Evolutionary conservation across 352 stramenopile species (phyloP).

Genomic region (Pythium monospermum): DNA sequence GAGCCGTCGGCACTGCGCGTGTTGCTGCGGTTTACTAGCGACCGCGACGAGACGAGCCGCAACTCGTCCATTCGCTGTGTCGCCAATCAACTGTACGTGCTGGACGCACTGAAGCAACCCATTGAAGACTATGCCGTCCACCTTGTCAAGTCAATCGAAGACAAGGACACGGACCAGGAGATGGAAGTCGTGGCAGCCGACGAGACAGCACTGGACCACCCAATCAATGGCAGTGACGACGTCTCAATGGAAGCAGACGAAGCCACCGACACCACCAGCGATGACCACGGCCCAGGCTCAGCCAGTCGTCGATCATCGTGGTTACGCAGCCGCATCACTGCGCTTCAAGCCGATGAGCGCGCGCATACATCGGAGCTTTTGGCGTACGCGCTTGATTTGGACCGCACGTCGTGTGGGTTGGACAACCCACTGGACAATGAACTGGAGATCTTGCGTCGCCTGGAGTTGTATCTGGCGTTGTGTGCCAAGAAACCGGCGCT

Average conservation of each 20-base stretch:
- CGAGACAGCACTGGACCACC: neutral
- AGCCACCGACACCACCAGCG: too few relatives aligned
- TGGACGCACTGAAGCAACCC: conserved; percentile 39
- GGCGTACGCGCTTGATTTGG: conserved; percentile 35
- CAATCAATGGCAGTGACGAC: neutral
- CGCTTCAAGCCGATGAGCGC: conserved; percentile 9
- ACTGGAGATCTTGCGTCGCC: conserved; percentile 51
- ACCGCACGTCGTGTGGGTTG: conserved; percentile 1
- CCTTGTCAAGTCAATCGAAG: conserved; percentile 49
- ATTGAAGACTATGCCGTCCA: conserved; percentile 63
- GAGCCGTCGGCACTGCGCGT: conserved; percentile 45
- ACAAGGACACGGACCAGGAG: neutral
- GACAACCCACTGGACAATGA: conserved; percentile 34
- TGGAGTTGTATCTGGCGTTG: conserved; percentile 67
- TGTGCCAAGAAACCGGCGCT: conserved; percentile 74
- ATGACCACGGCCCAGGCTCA: neutral
- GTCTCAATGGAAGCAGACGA: neutral
- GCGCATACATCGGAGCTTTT: conserved; percentile 26
- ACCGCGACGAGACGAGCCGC: conserved; percentile 59
- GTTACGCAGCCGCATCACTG: conserved; percentile 14
- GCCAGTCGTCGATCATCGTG: conserved; percentile 4
- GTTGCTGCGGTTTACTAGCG: conserved; percentile 66
- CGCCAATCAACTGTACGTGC: conserved; percentile 69
- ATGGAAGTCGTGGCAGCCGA: conserved; percentile 27
- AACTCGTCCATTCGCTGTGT: conserved; percentile 72